Evolutionary conservation across 768 basidiomycete species (phyloP).

Genomic region (Galerina sulciceps): DNA sequence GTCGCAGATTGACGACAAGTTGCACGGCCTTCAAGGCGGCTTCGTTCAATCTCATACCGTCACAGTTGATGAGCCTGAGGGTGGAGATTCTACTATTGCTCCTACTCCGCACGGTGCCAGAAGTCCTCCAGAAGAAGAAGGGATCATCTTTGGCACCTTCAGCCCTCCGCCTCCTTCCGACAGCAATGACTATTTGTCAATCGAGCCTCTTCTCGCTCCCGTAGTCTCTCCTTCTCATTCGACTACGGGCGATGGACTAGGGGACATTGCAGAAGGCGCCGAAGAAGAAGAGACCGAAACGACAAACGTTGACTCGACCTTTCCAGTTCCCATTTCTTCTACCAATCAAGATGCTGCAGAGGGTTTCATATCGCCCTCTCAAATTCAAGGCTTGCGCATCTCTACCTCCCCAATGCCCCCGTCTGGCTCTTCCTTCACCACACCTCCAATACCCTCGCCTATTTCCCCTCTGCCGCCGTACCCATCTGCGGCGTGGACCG

Average conservation of each 20-base stretch:
- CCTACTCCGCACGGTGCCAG: slow-evolving; percentile 23
- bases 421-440: slow-evolving; percentile 17
- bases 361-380: slow-evolving; percentile 36
- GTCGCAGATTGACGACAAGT: slow-evolving; percentile 22
- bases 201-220: slow-evolving; percentile 59
- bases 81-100: slow-evolving; percentile 16
- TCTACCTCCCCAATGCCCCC: slow-evolving; percentile 45
- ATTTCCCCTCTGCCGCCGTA: slow-evolving; percentile 25
- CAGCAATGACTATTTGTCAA: slow-evolving; percentile 31
- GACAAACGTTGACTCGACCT: slow-evolving; percentile 16
- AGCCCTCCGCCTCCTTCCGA: slow-evolving; percentile 20
- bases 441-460: slow-evolving; percentile 1
- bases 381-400: slow-evolving; percentile 64
- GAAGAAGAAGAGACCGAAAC: slow-evolving; percentile 37
- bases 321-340: slow-evolving; percentile 10
- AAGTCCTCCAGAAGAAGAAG: slow-evolving; percentile 15
- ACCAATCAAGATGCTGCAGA: slow-evolving; percentile 20
- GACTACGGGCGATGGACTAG: slow-evolving; percentile 41
- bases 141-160: slow-evolving; percentile 20
- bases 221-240: slow-evolving; percentile 20
- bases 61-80: neutral
- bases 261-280: slow-evolving; percentile 66
- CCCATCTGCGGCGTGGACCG: slow-evolving; percentile 10
- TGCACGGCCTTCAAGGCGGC: slow-evolving; percentile 19
- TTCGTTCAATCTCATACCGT: slow-evolving; percentile 13